Evolutionary conservation across 495 filamentous ascomycete genomes (phyloP).

Genomic region (Penicillium silybi): DNA sequence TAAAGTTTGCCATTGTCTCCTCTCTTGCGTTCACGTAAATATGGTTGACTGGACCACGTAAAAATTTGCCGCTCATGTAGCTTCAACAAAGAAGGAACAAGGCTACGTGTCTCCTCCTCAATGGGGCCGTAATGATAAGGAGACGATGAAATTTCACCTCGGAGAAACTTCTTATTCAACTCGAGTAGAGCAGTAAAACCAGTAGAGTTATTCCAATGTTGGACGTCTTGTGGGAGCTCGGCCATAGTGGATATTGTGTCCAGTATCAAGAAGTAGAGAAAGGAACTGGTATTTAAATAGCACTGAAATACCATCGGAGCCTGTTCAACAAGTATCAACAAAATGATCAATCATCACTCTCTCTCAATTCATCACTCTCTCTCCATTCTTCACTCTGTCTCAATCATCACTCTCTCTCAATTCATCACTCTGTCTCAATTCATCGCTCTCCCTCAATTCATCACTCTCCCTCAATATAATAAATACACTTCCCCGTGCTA

Average conservation of each 20-base stretch:
- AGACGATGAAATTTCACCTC: neutral
- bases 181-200: neutral
- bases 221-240: no score
- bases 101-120: neutral
- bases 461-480: no score
- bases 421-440: neutral
- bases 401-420: no score
- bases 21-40: neutral
- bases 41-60: neutral
- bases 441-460: no score
- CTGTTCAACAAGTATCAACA: neutral
- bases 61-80: neutral
- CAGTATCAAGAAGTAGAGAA: neutral
- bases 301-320: neutral
- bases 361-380: neutral
- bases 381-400: no score
- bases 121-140: neutral
- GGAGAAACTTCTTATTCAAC: neutral
- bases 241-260: neutral
- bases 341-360: neutral
- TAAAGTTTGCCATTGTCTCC: neutral
- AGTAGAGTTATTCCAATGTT: neutral
- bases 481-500: no score
- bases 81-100: neutral
- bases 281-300: neutral